Conservation (phyloP, 163 green algal genomes). For the Chlorella variabilis region DNA sequence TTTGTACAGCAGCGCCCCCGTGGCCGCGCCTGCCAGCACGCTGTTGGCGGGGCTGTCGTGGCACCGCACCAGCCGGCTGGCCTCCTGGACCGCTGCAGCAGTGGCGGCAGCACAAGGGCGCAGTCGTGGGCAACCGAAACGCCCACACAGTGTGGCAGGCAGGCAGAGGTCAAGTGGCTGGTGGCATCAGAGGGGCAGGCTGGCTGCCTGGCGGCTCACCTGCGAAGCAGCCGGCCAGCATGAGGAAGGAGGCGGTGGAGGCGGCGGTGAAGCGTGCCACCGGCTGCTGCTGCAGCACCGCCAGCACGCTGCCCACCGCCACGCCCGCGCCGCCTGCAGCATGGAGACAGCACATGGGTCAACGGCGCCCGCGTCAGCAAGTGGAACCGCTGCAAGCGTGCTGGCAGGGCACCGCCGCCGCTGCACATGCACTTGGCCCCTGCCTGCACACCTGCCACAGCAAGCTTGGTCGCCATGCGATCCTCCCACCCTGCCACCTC, state of each 20-base stretch:
- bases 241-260: conserved; percentile 40
- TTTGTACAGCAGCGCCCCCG: conserved; percentile 43
- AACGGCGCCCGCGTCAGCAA: neutral
- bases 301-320: conserved; percentile 38
- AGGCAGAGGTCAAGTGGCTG: no score
- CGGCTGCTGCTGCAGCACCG: conserved; percentile 35
- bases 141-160: neutral
- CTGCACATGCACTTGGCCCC: no score
- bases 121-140: no score
- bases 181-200: no score
- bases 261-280: conserved; percentile 20
- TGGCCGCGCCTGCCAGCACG: conserved; percentile 26
- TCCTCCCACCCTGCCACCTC: conserved; percentile 37
- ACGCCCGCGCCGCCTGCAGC: conserved; percentile 31
- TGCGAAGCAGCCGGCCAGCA: conserved; percentile 38
- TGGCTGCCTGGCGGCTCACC: conserved; percentile 8
- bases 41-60: conserved; percentile 44
- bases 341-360: no score
- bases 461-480: conserved; percentile 35
- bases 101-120: neutral
- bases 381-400: no score
- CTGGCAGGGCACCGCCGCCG: no score
- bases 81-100: conserved; percentile 43
- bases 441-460: conserved; percentile 20
- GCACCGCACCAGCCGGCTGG: conserved; percentile 28